These are phyloP conservation scores for Ustilaginoidea virens DNA, from an alignment of 2,329 filamentous ascomycete species.

Conservation along the genomic window DNA sequence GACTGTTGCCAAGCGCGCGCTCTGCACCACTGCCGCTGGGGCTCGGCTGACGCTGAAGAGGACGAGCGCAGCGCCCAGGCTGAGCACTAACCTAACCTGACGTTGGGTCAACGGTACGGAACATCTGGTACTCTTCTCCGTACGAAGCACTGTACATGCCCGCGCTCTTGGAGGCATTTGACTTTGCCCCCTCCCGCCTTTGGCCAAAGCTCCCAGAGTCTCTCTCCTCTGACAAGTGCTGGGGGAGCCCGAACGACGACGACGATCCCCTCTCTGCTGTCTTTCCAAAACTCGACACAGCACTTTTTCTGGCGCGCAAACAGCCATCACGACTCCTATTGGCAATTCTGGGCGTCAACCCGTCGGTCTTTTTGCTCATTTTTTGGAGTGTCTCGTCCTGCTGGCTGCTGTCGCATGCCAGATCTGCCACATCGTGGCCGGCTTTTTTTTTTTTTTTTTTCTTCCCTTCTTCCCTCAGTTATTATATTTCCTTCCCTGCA, in stretches of 20 bases:
- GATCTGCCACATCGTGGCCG: no score
- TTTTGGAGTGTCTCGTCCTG: no score
- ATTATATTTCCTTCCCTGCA: no score
- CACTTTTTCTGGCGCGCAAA: conserved; percentile 6
- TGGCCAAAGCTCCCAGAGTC: not conserved
- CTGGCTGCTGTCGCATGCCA: no score
- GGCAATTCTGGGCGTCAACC: not conserved
- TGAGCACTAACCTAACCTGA: not conserved
- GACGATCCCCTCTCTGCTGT: conserved; percentile 9
- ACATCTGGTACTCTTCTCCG: conserved; percentile 1
- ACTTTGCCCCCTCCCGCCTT: not conserved
- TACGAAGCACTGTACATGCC: no score
- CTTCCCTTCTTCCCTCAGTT: no score
- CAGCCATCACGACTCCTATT: not conserved
- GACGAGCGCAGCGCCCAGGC: conserved; percentile 2
- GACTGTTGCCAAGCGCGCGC: conserved; percentile 1
- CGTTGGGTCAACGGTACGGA: no score
- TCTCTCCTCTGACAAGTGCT: conserved; percentile 1
- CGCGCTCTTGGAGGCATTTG: no score
- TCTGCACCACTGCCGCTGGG: conserved; percentile 2
- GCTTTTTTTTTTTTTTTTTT: no score
- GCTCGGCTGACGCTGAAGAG: conserved; percentile 3
- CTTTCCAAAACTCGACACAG: conserved; percentile 9
- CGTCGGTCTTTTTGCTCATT: not conserved
- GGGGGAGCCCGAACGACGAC: not conserved